These are phyloP conservation scores for Tricholoma hemisulphureum DNA, from an alignment of 768 basidiomycete genomes.

Conservation along the genomic window DNA sequence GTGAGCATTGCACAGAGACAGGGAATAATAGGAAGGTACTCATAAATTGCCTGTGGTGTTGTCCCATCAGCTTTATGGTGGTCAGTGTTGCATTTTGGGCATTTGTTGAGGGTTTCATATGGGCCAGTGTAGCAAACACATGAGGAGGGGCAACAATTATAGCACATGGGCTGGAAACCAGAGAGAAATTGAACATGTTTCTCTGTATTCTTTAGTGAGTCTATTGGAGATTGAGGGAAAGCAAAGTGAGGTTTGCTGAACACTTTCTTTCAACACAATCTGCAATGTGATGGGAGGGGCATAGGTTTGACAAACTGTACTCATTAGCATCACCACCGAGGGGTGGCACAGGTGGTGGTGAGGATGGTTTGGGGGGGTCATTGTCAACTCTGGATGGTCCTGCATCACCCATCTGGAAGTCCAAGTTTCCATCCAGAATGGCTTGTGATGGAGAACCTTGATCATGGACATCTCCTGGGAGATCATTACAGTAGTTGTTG, in stretches of 20 bases:
- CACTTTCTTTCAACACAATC: conserved; percentile 7
- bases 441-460: neutral
- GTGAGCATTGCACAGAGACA: conserved; percentile 22
- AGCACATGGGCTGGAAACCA: conserved; percentile 29
- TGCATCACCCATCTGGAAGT: neutral
- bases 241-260: conserved; percentile 24
- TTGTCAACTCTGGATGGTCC: neutral
- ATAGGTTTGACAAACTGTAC: neutral
- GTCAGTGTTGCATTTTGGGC: conserved; percentile 36
- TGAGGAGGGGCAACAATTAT: conserved; percentile 43
- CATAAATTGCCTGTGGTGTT: conserved; percentile 26
- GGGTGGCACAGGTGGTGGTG: neutral
- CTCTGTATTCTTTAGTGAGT: conserved; percentile 16
- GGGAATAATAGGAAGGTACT: conserved; percentile 40
- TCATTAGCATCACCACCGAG: neutral
- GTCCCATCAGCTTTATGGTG: conserved; percentile 17
- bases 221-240: conserved; percentile 21
- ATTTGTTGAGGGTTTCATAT: conserved; percentile 24
- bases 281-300: neutral
- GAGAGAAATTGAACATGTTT: conserved; percentile 29
- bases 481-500: neutral
- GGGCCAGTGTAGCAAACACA: too few species aligned
- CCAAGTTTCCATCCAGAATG: neutral
- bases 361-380: neutral
- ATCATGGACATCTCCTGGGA: neutral